Conservation (phyloP, 2,329 filamentous ascomycete species). For the Penicillium freii region DNA sequence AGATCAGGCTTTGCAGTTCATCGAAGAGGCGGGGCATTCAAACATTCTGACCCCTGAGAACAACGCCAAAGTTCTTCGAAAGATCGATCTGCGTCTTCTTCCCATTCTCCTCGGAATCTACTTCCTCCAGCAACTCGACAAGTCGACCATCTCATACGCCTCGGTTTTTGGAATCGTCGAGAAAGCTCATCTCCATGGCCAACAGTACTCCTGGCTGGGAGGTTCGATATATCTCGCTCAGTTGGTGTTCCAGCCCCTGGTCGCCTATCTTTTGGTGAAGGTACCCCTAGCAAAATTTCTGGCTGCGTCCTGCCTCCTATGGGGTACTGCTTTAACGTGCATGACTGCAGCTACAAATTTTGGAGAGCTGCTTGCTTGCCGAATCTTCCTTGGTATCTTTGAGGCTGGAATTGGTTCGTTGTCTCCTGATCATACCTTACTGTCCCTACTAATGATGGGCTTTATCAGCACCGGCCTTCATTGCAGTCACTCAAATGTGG, state of each 20-base stretch:
- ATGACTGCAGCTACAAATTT: conserved; percentile 57
- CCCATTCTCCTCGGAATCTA: conserved; percentile 60
- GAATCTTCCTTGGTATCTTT: conserved; percentile 59
- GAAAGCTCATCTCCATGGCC: conserved; percentile 56
- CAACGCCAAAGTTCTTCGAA: conserved; percentile 52
- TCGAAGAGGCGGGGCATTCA: conserved; percentile 47
- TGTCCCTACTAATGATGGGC: not conserved
- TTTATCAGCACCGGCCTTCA: conserved; percentile 49
- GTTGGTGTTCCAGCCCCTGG: conserved; percentile 53
- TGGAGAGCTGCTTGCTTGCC: conserved; percentile 49
- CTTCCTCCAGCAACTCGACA: conserved; percentile 63
- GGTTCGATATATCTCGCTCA: conserved; percentile 56
- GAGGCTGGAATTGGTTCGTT: conserved; percentile 46
- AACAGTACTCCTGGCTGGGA: conserved; percentile 55
- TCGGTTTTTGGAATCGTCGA: conserved; percentile 63
- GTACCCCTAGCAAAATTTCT: conserved; percentile 61
- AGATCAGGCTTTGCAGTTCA: conserved; percentile 52
- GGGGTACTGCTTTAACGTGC: conserved; percentile 52
- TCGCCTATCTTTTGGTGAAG: conserved; percentile 58
- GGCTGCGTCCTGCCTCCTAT: conserved; percentile 51
- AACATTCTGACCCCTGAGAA: conserved; percentile 53
- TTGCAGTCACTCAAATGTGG: conserved; percentile 57
- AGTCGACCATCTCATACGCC: conserved; percentile 60
- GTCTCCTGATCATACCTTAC: no score
- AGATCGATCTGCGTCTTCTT: conserved; percentile 53